Base-by-base conservation (phyloP, 2,329 filamentous ascomycete genomes). In the Paracamarosporium sp. region DNA sequence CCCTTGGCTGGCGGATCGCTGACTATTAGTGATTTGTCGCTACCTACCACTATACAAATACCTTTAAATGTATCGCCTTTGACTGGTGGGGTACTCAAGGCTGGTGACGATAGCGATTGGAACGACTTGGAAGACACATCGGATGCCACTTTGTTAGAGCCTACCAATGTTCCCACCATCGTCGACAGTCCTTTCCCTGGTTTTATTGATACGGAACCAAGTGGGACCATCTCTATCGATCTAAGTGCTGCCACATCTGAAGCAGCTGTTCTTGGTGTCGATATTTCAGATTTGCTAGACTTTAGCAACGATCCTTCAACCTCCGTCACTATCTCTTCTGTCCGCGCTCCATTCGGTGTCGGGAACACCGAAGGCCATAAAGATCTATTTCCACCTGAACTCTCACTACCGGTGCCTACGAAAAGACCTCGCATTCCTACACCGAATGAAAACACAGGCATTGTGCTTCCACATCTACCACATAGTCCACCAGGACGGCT, bases 1-100 rank as follows among this genome's bases (percentile, higher is more conserved):
- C 45, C 56, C 15, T 27, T 57, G n/a, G 55, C 50, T 28, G 53
- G 53, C 3, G 36, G 36, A 22, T n/a, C n/a, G n/a, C n/a, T n/a
- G n/a, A n/a, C n/a, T n/a, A n/a, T n/a, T n/a, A n/a, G n/a, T n/a
- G n/a, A n/a, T n/a, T n/a, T n/a, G n/a, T n/a, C n/a, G n/a, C n/a
- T n/a, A 8, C 15, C 52, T 11, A 41, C 41, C 2, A 24, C 35
- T 2, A 24, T 7, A 31, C 12, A 33, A 4, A 22, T 5, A 24
- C 38, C 36, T 38, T 28, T 54, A 7, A 24, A 45, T 41, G 46
- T 61, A 4, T 59, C 58, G 6, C 48, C 54, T 27, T 47, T 61
- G 33, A 64, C 56, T 20, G 56, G 59, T 1, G 61, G 53, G 4
- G 46, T 57, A 1, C 47, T 62, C n/a, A 56, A 17, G 7, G 22